Percentiles rank a stretch among this genome's conserved stretches.
phyloP scores from a whole-genome alignment of 2,329 filamentous ascomycete species.

The Ceratocystiopsis sp. region DNA sequence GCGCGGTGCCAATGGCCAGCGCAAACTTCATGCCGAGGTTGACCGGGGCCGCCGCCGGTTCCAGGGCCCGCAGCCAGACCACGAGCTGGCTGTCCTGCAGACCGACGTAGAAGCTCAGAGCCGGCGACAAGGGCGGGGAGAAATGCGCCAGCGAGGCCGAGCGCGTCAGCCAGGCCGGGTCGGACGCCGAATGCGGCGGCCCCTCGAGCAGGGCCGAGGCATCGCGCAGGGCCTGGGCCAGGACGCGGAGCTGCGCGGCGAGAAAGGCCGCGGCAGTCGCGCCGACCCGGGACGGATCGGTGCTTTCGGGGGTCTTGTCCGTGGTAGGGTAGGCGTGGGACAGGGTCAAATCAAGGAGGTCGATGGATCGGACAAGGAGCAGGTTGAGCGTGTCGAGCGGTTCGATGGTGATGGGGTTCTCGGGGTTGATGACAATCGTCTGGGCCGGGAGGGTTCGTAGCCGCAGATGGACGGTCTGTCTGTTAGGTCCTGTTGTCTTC shows the following conservation, averaged over 20 bases:
- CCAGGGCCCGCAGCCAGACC: conserved; percentile 51
- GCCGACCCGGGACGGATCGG: background rate
- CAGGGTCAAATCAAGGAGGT: conserved; percentile 63
- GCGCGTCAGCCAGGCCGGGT: conserved; percentile 26
- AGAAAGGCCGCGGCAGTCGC: conserved; percentile 22
- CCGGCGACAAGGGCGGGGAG: conserved; percentile 33
- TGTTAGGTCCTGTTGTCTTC: too few species aligned
- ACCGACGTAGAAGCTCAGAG: conserved; percentile 57
- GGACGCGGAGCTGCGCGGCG: conserved; percentile 35
- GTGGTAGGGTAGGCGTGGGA: conserved; percentile 29
- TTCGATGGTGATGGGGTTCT: conserved; percentile 40
- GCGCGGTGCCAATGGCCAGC: conserved; percentile 47
- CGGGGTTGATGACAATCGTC: conserved; percentile 29
- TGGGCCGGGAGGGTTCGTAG: conserved; percentile 47
- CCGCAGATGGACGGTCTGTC: conserved; percentile 57
- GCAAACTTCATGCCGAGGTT: conserved; percentile 50
- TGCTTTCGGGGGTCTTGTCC: background rate
- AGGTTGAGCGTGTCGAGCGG: conserved; percentile 56
- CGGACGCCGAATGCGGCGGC: conserved; percentile 21
- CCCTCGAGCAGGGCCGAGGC: conserved; percentile 39
- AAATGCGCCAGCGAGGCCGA: conserved; percentile 29
- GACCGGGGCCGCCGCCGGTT: conserved; percentile 45
- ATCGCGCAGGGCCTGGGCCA: conserved; percentile 36
- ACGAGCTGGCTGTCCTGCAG: conserved; percentile 56
- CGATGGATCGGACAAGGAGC: conserved; percentile 68